Conservation (phyloP, 176 grass and related monocot genomes). For the Saccharum officinarum region DNA sequence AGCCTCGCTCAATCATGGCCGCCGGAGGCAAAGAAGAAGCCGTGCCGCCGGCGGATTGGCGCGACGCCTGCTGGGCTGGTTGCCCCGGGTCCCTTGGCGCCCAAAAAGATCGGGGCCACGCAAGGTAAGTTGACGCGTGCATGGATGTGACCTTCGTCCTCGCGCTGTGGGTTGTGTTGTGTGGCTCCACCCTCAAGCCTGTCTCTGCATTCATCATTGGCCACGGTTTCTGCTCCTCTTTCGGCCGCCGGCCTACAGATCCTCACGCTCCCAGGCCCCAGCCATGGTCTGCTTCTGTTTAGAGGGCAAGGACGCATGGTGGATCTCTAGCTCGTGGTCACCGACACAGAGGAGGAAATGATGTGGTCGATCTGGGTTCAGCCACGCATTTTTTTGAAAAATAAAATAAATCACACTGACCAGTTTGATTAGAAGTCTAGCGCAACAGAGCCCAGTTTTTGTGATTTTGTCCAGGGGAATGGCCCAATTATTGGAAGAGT, state of each 20-base stretch:
- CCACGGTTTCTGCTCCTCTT: not conserved
- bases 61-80: not conserved
- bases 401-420: too few relatives aligned
- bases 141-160: not conserved
- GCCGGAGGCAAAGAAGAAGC: not conserved
- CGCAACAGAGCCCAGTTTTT: not conserved
- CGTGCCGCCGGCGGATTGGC: not conserved
- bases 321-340: not conserved
- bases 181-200: not conserved
- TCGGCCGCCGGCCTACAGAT: not conserved
- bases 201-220: not conserved
- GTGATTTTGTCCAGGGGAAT: not conserved
- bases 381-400: too few relatives aligned
- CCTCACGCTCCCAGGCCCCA: not conserved
- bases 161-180: not conserved
- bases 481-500: not conserved
- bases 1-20: constrained; percentile 23
- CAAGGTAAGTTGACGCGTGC: not conserved
- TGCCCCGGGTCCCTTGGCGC: too few relatives aligned
- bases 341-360: constrained; percentile 1
- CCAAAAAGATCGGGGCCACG: not conserved
- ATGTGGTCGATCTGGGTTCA: not conserved
- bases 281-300: not conserved
- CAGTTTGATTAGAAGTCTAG: not conserved
- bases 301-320: not conserved